These are phyloP conservation scores for Coprinellus aureogranulatus DNA, from an alignment of 768 basidiomycete species.

Conservation along the genomic window DNA sequence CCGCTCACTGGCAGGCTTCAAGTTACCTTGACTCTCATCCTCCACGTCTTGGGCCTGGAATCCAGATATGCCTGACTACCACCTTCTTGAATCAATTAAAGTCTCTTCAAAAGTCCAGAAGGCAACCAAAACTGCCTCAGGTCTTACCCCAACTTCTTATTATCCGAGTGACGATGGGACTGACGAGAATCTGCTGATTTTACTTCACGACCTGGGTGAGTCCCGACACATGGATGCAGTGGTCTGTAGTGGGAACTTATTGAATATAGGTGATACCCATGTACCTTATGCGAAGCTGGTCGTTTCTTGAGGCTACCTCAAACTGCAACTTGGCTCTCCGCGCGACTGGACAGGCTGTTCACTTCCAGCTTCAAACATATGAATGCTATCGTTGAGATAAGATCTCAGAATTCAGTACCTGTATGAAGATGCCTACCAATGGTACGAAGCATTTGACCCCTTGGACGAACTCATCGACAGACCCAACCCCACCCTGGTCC, in stretches of 20 bases:
- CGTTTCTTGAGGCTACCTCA: constrained; percentile 79
- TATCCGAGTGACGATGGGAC: constrained; percentile 75
- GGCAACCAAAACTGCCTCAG: constrained; percentile 9
- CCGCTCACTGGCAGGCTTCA: too few species aligned
- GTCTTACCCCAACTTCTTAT: constrained; percentile 65
- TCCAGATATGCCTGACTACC: constrained; percentile 3
- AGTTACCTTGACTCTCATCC: too few species aligned
- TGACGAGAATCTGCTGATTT: constrained; percentile 83
- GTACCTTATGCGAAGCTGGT: constrained; percentile 75
- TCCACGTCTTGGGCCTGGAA: too few species aligned
- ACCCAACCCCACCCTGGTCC: constrained; percentile 75
- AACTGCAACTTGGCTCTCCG: constrained; percentile 79
- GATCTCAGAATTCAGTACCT: constrained; percentile 69
- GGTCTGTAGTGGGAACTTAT: too few species aligned
- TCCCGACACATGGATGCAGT: too few species aligned
- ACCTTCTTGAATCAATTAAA: constrained; percentile 6
- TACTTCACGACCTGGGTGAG: constrained; percentile 84
- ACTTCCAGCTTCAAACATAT: background rate
- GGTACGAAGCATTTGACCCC: constrained; percentile 80
- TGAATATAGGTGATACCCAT: constrained; percentile 77
- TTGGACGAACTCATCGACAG: constrained; percentile 68
- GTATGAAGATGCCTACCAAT: constrained; percentile 78
- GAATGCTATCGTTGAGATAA: background rate
- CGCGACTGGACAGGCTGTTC: constrained; percentile 73
- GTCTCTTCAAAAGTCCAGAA: constrained; percentile 1